A percentile compares a stretch with the other conserved stretches of the same genome.
phyloP scores from a whole-genome alignment of 768 basidiomycete species.

The Leucocoprinus sp. region DNA sequence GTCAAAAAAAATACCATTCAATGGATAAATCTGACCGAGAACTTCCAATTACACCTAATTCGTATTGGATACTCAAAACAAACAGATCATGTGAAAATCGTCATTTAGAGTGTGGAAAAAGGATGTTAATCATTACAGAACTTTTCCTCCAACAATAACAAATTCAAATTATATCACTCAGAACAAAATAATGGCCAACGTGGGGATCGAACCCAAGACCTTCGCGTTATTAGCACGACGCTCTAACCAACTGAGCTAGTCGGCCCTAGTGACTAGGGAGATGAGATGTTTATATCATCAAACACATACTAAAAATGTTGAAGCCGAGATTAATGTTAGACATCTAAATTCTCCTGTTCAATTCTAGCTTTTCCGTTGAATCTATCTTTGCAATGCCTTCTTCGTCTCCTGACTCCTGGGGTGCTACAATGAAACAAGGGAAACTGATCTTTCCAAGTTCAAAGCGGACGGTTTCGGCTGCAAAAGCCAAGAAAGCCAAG shows the following conservation, averaged over 20 bases:
- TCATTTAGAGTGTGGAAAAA: no score
- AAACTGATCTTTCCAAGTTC: constrained; percentile 36
- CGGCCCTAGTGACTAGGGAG: constrained; percentile 44
- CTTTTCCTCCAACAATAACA: no score
- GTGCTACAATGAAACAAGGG: constrained; percentile 30
- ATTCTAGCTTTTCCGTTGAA: not conserved
- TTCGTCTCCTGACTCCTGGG: not conserved
- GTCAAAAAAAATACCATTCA: no score
- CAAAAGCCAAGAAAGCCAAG: constrained; percentile 17
- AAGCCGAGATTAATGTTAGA: not conserved
- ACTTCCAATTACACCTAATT: no score
- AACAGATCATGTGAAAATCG: no score
- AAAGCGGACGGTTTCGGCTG: constrained; percentile 35
- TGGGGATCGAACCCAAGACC: constrained; percentile 79
- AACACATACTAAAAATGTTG: no score
- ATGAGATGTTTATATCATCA: not conserved
- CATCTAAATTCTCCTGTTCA: not conserved
- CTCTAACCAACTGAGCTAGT: constrained; percentile 93
- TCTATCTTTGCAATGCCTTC: constrained; percentile 1
- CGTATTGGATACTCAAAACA: no score
- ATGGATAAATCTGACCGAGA: no score
- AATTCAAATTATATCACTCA: no score
- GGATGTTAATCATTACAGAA: no score
- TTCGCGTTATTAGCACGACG: constrained; percentile 83
- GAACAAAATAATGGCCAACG: constrained; percentile 43